phyloP scores from a whole-genome alignment of 2,329 filamentous ascomycete genomes.

The Fusarium illudens region DNA sequence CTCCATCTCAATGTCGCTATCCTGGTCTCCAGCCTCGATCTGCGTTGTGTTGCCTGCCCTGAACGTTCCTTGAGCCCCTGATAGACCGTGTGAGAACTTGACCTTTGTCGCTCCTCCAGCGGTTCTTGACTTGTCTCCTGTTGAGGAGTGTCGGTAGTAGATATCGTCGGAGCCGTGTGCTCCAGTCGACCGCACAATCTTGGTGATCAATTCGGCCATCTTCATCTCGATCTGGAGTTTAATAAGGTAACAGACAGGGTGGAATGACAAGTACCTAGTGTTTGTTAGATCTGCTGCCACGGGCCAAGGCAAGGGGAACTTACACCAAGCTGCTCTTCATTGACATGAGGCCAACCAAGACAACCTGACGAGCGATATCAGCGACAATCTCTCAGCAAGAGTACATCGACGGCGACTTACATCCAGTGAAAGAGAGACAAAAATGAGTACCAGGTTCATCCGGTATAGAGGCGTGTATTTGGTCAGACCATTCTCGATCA shows the following conservation, averaged over 20 bases:
- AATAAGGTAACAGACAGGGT: constrained; percentile 58
- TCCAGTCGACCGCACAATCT: constrained; percentile 33
- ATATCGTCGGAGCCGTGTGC: neutral
- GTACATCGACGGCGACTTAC: neutral
- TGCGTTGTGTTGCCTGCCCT: neutral
- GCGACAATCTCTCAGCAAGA: accelerated
- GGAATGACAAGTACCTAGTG: constrained; percentile 44
- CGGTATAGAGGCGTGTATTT: constrained; percentile 58
- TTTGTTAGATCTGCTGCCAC: neutral
- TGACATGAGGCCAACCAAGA: constrained; percentile 42
- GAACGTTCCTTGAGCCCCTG: neutral
- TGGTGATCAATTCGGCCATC: constrained; percentile 59
- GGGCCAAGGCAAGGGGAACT: neutral
- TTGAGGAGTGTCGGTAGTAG: constrained; percentile 17
- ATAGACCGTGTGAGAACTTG: neutral
- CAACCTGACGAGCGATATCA: constrained; percentile 14
- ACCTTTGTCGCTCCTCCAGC: neutral
- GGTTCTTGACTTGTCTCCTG: neutral
- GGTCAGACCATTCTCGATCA: constrained; percentile 56
- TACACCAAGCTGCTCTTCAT: constrained; percentile 41
- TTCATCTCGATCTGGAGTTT: constrained; percentile 61
- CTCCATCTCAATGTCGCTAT: constrained; percentile 10
- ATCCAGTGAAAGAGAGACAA: constrained; percentile 40
- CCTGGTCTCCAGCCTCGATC: constrained; percentile 16
- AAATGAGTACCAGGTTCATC: constrained; percentile 41